phyloP scores from a whole-genome alignment of 2,329 filamentous ascomycete genomes.

The Aureobasidium sp. region DNA sequence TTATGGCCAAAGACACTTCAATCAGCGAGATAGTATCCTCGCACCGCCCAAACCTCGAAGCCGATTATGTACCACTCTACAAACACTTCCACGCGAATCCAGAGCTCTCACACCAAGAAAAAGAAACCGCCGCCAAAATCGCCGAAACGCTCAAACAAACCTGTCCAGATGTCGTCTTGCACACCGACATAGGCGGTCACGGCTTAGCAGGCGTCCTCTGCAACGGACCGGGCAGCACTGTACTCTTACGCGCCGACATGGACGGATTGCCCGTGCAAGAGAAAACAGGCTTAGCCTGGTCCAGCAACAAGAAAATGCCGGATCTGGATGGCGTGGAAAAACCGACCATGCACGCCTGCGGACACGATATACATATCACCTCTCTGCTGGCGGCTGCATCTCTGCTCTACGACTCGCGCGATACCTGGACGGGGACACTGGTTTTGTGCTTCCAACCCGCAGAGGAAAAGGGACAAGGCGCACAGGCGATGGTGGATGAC shows the following conservation, averaged over 20 bases:
- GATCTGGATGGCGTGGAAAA: constrained; percentile 44
- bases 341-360: constrained; percentile 62
- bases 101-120: constrained; percentile 53
- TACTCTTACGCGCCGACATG: constrained; percentile 56
- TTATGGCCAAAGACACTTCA: background rate
- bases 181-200: constrained; percentile 50
- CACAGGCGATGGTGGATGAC: constrained; percentile 56
- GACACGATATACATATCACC: constrained; percentile 60
- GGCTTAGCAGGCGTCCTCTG: constrained; percentile 50
- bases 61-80: constrained; percentile 49
- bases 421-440: constrained; percentile 55
- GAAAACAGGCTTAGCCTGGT: constrained; percentile 48
- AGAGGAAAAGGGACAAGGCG: constrained; percentile 58
- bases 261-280: constrained; percentile 56
- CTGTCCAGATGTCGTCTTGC: constrained; percentile 38
- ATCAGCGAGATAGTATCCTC: constrained; percentile 23
- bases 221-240: constrained; percentile 50
- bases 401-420: constrained; percentile 39
- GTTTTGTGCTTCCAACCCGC: constrained; percentile 61
- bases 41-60: constrained; percentile 36
- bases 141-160: constrained; percentile 34
- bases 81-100: constrained; percentile 53
- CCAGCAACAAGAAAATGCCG: constrained; percentile 41
- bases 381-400: constrained; percentile 50
- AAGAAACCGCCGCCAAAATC: constrained; percentile 44